Percentiles rank a stretch among this genome's conserved stretches.
phyloP scores from a whole-genome alignment of 1,139 yeast genomes.

The Zygotorulaspora mrakii region DNA sequence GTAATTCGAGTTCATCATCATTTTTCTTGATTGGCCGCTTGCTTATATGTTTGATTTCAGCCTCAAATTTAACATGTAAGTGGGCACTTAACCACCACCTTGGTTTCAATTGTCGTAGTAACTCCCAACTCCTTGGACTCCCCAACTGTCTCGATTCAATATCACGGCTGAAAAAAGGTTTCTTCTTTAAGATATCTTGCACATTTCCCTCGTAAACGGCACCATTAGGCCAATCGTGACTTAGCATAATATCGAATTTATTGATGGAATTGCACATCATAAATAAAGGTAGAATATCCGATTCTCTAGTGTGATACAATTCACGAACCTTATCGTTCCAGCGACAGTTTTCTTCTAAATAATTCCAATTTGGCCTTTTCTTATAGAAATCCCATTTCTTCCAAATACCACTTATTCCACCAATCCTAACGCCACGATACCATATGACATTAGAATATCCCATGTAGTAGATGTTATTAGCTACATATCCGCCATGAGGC shows the following conservation, averaged over 20 bases:
- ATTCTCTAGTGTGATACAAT: constrained; percentile 69
- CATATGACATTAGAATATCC: constrained; percentile 76
- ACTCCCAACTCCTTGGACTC: constrained; percentile 60
- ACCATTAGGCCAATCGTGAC: constrained; percentile 96
- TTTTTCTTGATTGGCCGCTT: constrained; percentile 13
- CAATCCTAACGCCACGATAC: constrained; percentile 70
- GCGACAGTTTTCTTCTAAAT: constrained; percentile 40
- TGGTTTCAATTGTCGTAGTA: constrained; percentile 58
- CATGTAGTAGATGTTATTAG: constrained; percentile 82
- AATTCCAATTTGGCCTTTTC: constrained; percentile 26
- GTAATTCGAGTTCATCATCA: constrained; percentile 24
- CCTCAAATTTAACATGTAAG: constrained; percentile 72
- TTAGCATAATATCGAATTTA: constrained; percentile 46
- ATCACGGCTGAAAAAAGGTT: constrained; percentile 69
- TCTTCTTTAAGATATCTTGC: constrained; percentile 45
- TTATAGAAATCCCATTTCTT: constrained; percentile 47
- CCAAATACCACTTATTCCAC: constrained; percentile 84
- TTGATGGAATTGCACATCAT: constrained; percentile 34
- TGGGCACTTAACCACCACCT: constrained; percentile 85
- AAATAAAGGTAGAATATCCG: constrained; percentile 56
- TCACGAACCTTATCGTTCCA: constrained; percentile 47
- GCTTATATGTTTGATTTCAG: constrained; percentile 45
- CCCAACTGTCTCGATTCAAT: constrained; percentile 62
- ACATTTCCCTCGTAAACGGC: constrained; percentile 64
- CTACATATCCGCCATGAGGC: constrained; percentile 91